Conservation (phyloP, 805 yeast genomes). For the Metschnikowia chrysomelidarum region DNA sequence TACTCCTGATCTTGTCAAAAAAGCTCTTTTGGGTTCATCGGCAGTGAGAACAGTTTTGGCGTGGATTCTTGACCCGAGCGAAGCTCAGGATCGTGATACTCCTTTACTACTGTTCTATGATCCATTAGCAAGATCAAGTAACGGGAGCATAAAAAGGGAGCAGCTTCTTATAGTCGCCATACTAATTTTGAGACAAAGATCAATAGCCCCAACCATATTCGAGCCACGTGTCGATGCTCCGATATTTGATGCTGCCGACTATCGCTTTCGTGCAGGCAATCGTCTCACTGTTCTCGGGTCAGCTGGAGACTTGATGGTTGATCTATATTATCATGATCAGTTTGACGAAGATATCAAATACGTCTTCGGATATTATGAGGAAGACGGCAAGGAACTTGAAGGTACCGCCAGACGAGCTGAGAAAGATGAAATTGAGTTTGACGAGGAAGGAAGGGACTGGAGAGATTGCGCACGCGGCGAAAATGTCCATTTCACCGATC, state of each 20-base stretch:
- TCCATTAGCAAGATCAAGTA: conserved; percentile 62
- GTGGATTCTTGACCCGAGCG: conserved; percentile 47
- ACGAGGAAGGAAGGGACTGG: conserved; percentile 66
- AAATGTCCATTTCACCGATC: conserved; percentile 34
- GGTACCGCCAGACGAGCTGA: conserved; percentile 22
- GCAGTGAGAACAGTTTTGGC: conserved; percentile 64
- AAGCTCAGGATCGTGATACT: conserved; percentile 24
- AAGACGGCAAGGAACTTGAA: conserved; percentile 17
- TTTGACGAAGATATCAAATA: conserved; percentile 68
- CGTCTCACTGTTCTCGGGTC: conserved; percentile 13
- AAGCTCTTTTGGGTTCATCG: conserved; percentile 55
- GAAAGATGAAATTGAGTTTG: conserved; percentile 44
- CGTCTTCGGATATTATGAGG: conserved; percentile 54
- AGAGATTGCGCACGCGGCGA: conserved; percentile 65
- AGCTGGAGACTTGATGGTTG: conserved; percentile 44
- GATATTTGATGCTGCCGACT: conserved; percentile 13
- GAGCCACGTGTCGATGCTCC: conserved; percentile 8
- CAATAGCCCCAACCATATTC: conserved; percentile 2
- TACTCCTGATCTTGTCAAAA: conserved; percentile 34
- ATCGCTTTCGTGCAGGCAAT: conserved; percentile 8
- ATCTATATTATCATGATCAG: conserved; percentile 58
- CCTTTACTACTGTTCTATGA: conserved; percentile 59
- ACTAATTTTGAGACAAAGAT: conserved; percentile 28
- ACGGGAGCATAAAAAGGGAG: conserved; percentile 57
- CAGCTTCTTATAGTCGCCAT: conserved; percentile 57